Percentiles rank a stretch among this genome's conserved stretches.
Evolutionary conservation across 1,284 basidiomycete genomes (phyloP).

Genomic region (Pyrrhoderma lamaoense): DNA sequence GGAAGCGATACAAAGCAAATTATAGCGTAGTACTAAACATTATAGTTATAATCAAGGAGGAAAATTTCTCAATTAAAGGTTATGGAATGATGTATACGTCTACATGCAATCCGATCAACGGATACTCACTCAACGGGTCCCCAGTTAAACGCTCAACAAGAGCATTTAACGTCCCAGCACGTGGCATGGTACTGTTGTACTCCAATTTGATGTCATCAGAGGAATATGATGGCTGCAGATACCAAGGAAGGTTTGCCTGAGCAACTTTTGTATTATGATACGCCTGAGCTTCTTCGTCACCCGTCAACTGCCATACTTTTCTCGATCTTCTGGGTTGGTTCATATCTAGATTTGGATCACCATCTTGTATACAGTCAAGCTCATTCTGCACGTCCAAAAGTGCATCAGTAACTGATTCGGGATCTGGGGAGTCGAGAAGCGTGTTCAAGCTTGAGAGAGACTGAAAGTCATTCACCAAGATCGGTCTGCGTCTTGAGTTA

Average conservation of each 20-base stretch:
- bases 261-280: conserved; percentile 31
- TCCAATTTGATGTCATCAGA: conserved; percentile 51
- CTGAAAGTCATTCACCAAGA: conserved; percentile 36
- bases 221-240: conserved; percentile 53
- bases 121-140: conserved; percentile 44
- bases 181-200: conserved; percentile 45
- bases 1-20: too few relatives aligned
- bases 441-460: conserved; percentile 34
- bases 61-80: neutral
- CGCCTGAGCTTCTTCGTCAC: conserved; percentile 38
- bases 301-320: conserved; percentile 37
- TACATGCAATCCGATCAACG: conserved; percentile 7
- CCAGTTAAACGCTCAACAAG: conserved; percentile 64
- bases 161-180: conserved; percentile 59
- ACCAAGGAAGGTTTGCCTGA: conserved; percentile 46
- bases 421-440: conserved; percentile 33
- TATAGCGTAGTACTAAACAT: too few relatives aligned
- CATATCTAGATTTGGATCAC: conserved; percentile 1
- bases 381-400: conserved; percentile 1
- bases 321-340: conserved; percentile 22
- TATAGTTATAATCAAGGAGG: too few relatives aligned
- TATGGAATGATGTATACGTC: neutral
- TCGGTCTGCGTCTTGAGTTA: conserved; percentile 27
- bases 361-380: neutral
- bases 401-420: neutral